Base-by-base conservation (phyloP, 2,329 filamentous ascomycete genomes). In the Nannizziopsis arthrosporioides region DNA sequence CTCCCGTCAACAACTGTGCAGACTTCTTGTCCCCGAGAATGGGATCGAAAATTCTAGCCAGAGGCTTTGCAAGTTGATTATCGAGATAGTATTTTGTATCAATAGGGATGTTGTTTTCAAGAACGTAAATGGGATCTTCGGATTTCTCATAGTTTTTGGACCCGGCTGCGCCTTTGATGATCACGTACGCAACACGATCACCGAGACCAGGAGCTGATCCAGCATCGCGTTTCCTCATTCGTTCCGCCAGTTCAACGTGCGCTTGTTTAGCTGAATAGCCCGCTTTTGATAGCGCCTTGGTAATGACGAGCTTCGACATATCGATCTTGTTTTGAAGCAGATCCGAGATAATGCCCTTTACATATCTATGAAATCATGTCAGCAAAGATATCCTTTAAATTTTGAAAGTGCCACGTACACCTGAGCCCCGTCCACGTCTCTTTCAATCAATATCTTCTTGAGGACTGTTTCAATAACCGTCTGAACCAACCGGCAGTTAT, bases 241-340 rank as follows among this genome's bases (percentile, higher is more conserved):
- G 85, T 60, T 92, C 82, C 0, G 89, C 92, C 40, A 98, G 81
- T 68, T 95, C 90, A 42, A 94, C 87, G 65, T 98, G 92, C 2
- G 92, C 90, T 71, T 96, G 90, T 67, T 94, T 96, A 44, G 81
- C 84, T 9, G 82, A 80, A 65, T 98, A 98, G 61, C 86, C 83
- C 37, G 80, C 78, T 65, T 98, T 98, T 11, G 90, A 84, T 17
- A 98, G 75, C 0, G 92, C 92, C 68, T 98, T 98, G 22, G 92
- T 98, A 61, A 98, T 98, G 64, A 98, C 93, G 14, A 98, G 81
- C 66, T 98, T 96, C 34, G 90, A 95, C 85, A 98, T 94, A 69
- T 98, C 92, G 58, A 98, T 75, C 66, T 94, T 95, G 73, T 98
- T 98, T 63, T 96, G 92, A 35, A 98, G 73, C 14, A 98, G 76